A percentile compares a stretch with the other conserved stretches of the same genome.
Evolutionary conservation across 116 monocot species (phyloP).

Genomic region (Posidonia oceanica): DNA sequence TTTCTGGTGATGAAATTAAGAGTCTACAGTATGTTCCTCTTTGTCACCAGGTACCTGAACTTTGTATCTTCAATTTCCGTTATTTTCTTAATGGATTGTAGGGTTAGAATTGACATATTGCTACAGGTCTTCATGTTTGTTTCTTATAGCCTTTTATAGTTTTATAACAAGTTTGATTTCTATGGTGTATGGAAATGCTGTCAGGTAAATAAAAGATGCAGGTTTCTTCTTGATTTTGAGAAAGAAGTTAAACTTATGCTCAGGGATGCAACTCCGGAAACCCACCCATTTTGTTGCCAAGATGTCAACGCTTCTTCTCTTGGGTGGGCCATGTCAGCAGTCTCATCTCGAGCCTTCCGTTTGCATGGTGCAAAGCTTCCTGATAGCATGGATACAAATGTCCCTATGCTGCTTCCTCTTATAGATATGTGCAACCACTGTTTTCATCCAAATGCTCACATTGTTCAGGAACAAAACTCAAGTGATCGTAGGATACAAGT

Average conservation of each 20-base stretch:
- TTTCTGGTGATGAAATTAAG: conserved; percentile 82
- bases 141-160: neutral
- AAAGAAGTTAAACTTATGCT: conserved; percentile 47
- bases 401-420: conserved; percentile 84
- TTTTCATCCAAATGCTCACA: conserved; percentile 77
- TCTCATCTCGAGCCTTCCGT: conserved; percentile 93
- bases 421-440: conserved; percentile 98
- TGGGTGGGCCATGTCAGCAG: conserved; percentile 99
- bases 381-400: conserved; percentile 22
- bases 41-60: conserved; percentile 61
- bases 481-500: conserved; percentile 4
- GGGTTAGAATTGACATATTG: too few relatives aligned
- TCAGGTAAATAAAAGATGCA: conserved; percentile 95
- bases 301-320: conserved; percentile 71
- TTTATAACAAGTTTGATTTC: neutral
- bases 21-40: conserved; percentile 87
- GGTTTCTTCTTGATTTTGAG: conserved; percentile 80
- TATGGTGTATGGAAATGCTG: conserved; percentile 1
- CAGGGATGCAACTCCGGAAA: conserved; percentile 14
- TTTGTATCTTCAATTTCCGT: neutral
- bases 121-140: neutral
- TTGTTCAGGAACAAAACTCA: conserved; percentile 41
- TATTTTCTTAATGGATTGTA: too few relatives aligned
- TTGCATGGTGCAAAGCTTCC: conserved; percentile 35
- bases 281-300: conserved; percentile 90